Base-by-base conservation (phyloP, 495 filamentous ascomycete species). In the Pyrenopolyporus hunteri region DNA sequence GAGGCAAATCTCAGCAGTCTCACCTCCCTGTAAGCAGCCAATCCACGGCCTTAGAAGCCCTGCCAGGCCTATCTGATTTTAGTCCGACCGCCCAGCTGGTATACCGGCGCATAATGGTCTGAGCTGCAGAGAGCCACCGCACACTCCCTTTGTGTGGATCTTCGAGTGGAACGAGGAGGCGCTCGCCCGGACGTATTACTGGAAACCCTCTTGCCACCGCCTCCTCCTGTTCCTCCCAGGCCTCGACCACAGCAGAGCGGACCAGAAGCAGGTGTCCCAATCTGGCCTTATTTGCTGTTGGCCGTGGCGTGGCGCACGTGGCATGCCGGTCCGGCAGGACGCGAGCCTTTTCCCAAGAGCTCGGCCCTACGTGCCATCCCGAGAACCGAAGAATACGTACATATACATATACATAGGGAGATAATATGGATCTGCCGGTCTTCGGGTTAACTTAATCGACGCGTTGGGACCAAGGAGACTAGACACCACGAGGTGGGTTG, bases 151-250 rank as follows among this genome's bases (percentile, higher is more conserved):
- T n/a, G 62, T 69, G 42, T 71, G 65, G 68, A 71, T 71, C 23
- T 71, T 71, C 43, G 61, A 68, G 51, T 68, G 68, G 68, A 62
- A 71, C 43, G 68, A 64, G 19, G 65, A 71, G 51, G 62, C 60
- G 28, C 31, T 66, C n/a, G 62, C 68, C 0, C 61, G 62, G 32
- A 65, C 53, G 11, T 70, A 68, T 44, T 70, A 70, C 42, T 53
- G 56, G 47, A 60, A 66, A 28, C 68, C 67, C 19, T 4, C 65
- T 70, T 2, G 26, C 23, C 31, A 65, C 55, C 16, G 56, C n/a
- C n/a, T n/a, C n/a, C n/a, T 68, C 36, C 65, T 63, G 42, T 31
- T 42, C 35, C 43, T 57, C 3, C 57, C 69, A 4, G 64, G 56
- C 9, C 65, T 70, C 17, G 55, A 58, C 14, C 22, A 46, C n/a